phyloP scores from a whole-genome alignment of 345 rosid species.

The Erysimum cheiranthoides region DNA sequence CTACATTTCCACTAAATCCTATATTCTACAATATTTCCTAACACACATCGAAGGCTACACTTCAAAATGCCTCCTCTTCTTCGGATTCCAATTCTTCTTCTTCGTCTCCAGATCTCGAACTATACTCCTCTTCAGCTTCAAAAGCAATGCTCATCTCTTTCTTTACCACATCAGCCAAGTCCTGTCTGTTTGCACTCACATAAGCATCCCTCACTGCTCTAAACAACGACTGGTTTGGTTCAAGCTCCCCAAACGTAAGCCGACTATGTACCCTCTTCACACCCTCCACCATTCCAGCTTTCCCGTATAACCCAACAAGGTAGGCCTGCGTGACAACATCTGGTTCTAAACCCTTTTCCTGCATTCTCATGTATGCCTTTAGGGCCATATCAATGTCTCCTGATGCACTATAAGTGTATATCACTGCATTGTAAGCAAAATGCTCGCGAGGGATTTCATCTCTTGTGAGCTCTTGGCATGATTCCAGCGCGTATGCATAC shows the following conservation, averaged over 20 bases:
- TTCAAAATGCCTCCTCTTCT: slow-evolving; percentile 38
- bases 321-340: slow-evolving; percentile 69
- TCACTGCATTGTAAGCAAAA: slow-evolving; percentile 72
- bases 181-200: slow-evolving; percentile 62
- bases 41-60: slow-evolving; percentile 29
- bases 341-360: slow-evolving; percentile 75
- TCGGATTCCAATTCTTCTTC: slow-evolving; percentile 35
- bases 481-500: slow-evolving; percentile 59
- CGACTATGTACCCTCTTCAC: slow-evolving; percentile 70
- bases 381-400: slow-evolving; percentile 74
- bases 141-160: slow-evolving; percentile 69
- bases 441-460: slow-evolving; percentile 52
- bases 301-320: slow-evolving; percentile 76
- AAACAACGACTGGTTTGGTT: slow-evolving; percentile 64
- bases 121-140: slow-evolving; percentile 42
- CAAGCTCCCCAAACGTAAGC: slow-evolving; percentile 60
- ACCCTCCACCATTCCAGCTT: slow-evolving; percentile 87
- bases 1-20: slow-evolving; percentile 29
- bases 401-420: slow-evolving; percentile 63
- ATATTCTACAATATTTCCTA: slow-evolving; percentile 32
- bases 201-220: slow-evolving; percentile 72
- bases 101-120: slow-evolving; percentile 28
- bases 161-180: slow-evolving; percentile 67
- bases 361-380: slow-evolving; percentile 75
- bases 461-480: slow-evolving; percentile 55